Evolutionary conservation across 2,329 filamentous ascomycete genomes (phyloP), one percentile per base, ranked within the genome.

Genomic region (Alternaria consortialis): DNA sequence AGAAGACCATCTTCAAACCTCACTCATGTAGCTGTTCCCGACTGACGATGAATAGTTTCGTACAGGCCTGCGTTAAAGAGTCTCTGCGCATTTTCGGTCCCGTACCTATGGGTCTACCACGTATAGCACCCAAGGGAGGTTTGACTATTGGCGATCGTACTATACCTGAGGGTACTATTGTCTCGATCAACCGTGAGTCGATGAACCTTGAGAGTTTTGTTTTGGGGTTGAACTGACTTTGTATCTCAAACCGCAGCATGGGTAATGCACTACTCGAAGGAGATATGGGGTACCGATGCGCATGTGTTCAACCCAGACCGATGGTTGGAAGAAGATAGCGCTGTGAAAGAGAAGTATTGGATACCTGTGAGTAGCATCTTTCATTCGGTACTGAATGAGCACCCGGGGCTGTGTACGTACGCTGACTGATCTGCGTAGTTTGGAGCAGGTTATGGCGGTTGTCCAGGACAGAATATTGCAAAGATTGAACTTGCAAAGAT

Each of bases 361-460:
- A 48, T 48, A 15, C 43, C 50, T 42, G 37, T 46, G n/a, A 15
- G 11, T 61, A 54, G 34, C 62, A 57, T 20, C 2, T 2, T 46
- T 2, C 44, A 6, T 2, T 8, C 1, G 1, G 1, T 43, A 23
- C 12, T 20, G 4, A 12, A 0, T 12, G 9, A 1, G 2, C 7
- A 11, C 1, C 2, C 4, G 7, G 1, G 2, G 1, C 27, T 43
- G 5, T 3, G 13, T 1, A 43, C 13, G 9, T 6, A n/a, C 34
- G 32, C 43, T 39, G 25, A n/a, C 25, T 39, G 13, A 4, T 23
- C n/a, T 6, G 13, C 9, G 17, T 11, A 70, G 62, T 81, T 78
- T 62, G 78, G 78, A 23, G 74, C 74, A 5, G 78, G 80, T 7
- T 80, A 79, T 40, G 75, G 73, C 25, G 66, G 70, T 42, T 81